phyloP scores from a whole-genome alignment of 495 filamentous ascomycete species.

The Aspergillus ellipticus region DNA sequence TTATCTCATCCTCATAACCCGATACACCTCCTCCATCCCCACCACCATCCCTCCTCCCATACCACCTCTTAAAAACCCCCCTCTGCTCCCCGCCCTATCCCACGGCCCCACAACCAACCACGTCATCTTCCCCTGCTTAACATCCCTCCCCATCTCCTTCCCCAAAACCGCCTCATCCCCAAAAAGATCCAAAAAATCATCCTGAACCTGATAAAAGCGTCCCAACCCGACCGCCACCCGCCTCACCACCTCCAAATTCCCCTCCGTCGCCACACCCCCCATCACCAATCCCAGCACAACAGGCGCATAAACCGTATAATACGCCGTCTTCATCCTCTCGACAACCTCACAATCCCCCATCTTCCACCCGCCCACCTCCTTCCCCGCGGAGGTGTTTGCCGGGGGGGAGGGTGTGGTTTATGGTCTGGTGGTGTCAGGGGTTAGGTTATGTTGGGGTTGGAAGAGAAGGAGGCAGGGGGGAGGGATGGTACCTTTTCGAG shows the following conservation, averaged over 20 bases:
- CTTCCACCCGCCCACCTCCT: not conserved
- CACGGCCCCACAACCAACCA: not conserved
- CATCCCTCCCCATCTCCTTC: not conserved
- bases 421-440: not conserved
- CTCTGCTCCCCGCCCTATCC: not conserved
- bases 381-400: not conserved
- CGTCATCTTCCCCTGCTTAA: not conserved
- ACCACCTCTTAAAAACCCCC: not conserved
- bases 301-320: not conserved
- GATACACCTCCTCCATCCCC: not conserved
- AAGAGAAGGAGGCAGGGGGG: not conserved
- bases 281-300: not conserved
- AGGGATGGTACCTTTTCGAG: not conserved
- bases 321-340: not conserved
- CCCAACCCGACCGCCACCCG: not conserved
- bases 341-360: not conserved
- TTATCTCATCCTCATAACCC: not conserved
- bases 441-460: not conserved
- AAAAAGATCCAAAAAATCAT: not conserved
- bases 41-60: not conserved
- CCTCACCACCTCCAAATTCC: not conserved
- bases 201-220: not conserved
- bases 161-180: not conserved
- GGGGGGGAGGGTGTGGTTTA: too few relatives aligned
- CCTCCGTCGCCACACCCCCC: not conserved